Evolutionary conservation across 768 basidiomycete species (phyloP), one percentile per base, ranked within the genome.

Genomic region (Mycena kentingensis): DNA sequence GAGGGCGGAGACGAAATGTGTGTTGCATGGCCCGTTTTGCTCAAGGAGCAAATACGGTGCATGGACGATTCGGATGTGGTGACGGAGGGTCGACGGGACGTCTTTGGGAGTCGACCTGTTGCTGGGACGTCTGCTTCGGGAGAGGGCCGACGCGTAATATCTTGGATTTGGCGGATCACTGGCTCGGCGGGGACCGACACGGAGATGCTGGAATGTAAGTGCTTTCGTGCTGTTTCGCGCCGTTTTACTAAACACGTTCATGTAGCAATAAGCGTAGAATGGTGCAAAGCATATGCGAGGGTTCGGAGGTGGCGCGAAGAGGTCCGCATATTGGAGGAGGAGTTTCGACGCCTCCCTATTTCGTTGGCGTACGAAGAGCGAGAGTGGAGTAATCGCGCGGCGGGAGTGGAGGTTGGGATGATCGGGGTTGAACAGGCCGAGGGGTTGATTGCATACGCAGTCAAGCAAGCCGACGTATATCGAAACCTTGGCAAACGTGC

Each of bases 241-340:
- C 18, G n/a, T n/a, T n/a, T n/a, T n/a, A n/a, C n/a, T n/a, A n/a
- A n/a, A n/a, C n/a, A n/a, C n/a, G n/a, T n/a, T n/a, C n/a, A n/a
- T n/a, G 8, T 19, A 57, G 56, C 46, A 0, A 19, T 54, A 16
- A 36, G n/a, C n/a, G 42, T 58, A 16, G 54, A 57, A 28, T 57
- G 45, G 36, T 46, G 26, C 16, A 46, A 54, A 31, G 46, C 55
- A 10, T 42, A 12, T 5, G 53, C 34, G 10, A 18, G 25, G 10
- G 12, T 35, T 0, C 24, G 26, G n/a, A 21, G 34, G 16, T 58
- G 56, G 55, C 21, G 21, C 1, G 56, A 58, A 21, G 54, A 58
- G 54, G 50, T 57, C 3, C 4, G 18, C 3, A 31, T 57, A 8
- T 35, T 55, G 43, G 24, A 43, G 27, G 55, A 47, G 12, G 56